Evolutionary conservation across 768 basidiomycete genomes (phyloP).

Genomic region (Vishniacozyma victoriae): DNA sequence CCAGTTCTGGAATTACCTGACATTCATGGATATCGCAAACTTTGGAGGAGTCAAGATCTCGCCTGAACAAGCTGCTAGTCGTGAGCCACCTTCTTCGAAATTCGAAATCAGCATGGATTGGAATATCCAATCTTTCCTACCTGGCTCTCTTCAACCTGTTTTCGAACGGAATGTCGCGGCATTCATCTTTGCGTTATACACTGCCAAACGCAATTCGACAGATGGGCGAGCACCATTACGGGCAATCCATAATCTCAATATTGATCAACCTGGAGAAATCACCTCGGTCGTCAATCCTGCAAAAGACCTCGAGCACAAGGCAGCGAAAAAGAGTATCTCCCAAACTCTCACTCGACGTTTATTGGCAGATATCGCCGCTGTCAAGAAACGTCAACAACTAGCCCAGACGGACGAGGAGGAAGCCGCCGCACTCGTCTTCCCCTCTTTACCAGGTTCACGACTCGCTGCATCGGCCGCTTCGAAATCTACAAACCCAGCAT

Average conservation of each 20-base stretch:
- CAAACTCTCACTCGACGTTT: conserved; percentile 74
- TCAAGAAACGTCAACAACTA: conserved; percentile 56
- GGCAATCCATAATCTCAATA: conserved; percentile 56
- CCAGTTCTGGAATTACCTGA: conserved; percentile 83
- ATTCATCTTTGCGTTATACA: conserved; percentile 78
- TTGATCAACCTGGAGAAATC: conserved; percentile 25
- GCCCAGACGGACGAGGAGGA: conserved; percentile 54
- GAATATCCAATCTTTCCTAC: conserved; percentile 88
- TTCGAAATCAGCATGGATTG: conserved; percentile 62
- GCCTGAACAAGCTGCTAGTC: conserved; percentile 47
- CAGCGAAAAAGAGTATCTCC: conserved; percentile 67
- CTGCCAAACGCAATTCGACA: conserved; percentile 59
- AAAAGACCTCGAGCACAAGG: conserved; percentile 65
- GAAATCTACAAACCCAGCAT: conserved; percentile 64
- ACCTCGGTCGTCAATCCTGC: conserved; percentile 54
- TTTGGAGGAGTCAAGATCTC: conserved; percentile 70
- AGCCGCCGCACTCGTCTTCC: conserved; percentile 62
- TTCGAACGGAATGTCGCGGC: conserved; percentile 68
- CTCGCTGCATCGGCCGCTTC: conserved; percentile 49
- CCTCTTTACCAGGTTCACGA: conserved; percentile 78
- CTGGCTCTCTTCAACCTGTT: conserved; percentile 69
- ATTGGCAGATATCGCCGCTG: conserved; percentile 60
- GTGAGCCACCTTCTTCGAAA: conserved; percentile 14
- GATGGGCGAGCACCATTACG: conserved; percentile 67
- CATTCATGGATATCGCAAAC: conserved; percentile 95